Evolutionary conservation across 2,329 filamentous ascomycete genomes (phyloP).

Genomic region (Coccinonectria pachysandricola): DNA sequence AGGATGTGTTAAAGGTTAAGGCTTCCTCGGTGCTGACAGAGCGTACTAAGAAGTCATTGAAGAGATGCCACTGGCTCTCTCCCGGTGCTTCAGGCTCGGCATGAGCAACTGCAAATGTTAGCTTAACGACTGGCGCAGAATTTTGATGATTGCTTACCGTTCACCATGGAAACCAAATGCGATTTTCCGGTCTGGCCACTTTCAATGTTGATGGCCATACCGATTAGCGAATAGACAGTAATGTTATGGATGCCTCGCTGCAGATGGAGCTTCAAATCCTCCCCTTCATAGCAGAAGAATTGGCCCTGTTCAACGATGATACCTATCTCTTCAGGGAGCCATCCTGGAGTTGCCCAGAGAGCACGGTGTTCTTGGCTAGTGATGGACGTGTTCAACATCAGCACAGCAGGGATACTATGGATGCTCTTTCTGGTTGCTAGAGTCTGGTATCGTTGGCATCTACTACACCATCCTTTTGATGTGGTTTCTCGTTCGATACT

Average conservation of each 20-base stretch:
- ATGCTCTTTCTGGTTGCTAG: conserved; percentile 79
- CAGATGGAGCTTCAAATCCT: conserved; percentile 72
- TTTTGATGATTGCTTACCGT: no score
- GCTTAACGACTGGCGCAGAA: conserved; percentile 1
- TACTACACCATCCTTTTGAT: conserved; percentile 85
- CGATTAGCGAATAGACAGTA: conserved; percentile 82
- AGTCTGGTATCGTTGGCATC: conserved; percentile 83
- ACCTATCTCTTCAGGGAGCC: conserved; percentile 89
- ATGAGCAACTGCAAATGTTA: conserved; percentile 46
- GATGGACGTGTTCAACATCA: conserved; percentile 79
- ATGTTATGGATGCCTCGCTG: conserved; percentile 73
- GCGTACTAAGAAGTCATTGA: conserved; percentile 92
- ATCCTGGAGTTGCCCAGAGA: conserved; percentile 81
- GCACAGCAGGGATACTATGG: conserved; percentile 68
- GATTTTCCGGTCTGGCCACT: conserved; percentile 75
- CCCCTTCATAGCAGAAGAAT: conserved; percentile 89
- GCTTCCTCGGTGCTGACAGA: conserved; percentile 74
- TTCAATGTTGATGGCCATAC: conserved; percentile 83
- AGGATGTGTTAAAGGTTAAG: conserved; percentile 75
- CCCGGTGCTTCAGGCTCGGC: conserved; percentile 48
- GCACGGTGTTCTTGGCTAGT: conserved; percentile 61
- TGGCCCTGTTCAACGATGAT: conserved; percentile 85
- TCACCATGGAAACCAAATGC: conserved; percentile 84
- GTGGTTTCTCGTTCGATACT: conserved; percentile 85
- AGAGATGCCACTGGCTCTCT: conserved; percentile 79